Conservation (phyloP, 164 flowering plant genomes). For the Vitis rotundifolia region DNA sequence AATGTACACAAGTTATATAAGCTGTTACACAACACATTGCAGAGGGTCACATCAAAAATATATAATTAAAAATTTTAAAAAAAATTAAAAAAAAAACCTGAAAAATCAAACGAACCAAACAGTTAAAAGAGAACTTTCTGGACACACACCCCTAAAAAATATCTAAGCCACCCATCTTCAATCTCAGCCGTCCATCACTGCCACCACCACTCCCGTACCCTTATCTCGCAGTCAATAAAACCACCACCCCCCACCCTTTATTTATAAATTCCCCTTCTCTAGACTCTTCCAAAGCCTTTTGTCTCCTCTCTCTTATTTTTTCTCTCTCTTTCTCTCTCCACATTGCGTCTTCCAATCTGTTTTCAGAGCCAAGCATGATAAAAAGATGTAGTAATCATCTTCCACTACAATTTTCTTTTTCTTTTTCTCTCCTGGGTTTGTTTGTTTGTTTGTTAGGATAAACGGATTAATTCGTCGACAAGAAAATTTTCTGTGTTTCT, state of each 20-base stretch:
- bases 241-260: not conserved
- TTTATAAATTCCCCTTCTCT: conserved; percentile 20
- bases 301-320: not conserved
- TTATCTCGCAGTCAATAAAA: conserved; percentile 5
- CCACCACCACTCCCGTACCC: not conserved
- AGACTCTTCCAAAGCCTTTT: conserved; percentile 24
- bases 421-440: not conserved
- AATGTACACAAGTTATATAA: too few relatives aligned
- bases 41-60: too few relatives aligned
- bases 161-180: conserved; percentile 7
- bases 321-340: not conserved
- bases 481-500: conserved; percentile 7
- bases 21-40: too few relatives aligned
- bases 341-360: conserved; percentile 13
- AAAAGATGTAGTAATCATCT: conserved; percentile 15
- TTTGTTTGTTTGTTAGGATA: not conserved
- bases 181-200: conserved; percentile 24
- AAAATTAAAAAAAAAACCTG: not conserved
- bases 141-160: conserved; percentile 23
- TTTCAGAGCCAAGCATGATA: too few relatives aligned
- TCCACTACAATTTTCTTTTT: not conserved
- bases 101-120: not conserved
- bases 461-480: conserved; percentile 24
- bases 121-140: conserved; percentile 32
- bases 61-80: too few relatives aligned